phyloP scores from a whole-genome alignment of 2,329 filamentous ascomycete species.

The Ceratocystis eucalypticola region DNA sequence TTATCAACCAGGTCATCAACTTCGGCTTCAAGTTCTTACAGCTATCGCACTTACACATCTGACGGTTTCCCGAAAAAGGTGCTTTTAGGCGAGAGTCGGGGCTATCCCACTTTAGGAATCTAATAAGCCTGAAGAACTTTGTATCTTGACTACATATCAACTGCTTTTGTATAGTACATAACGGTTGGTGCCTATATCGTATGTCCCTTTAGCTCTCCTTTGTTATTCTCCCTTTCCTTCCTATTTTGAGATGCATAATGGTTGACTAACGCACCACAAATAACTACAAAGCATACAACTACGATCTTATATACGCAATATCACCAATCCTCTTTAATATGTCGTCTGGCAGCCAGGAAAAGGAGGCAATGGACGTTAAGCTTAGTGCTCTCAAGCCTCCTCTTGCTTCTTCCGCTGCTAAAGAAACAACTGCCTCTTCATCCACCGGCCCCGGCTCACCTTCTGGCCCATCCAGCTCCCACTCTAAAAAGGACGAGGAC shows the following conservation, averaged over 20 bases:
- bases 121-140: background rate
- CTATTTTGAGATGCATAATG: background rate
- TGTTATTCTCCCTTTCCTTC: background rate
- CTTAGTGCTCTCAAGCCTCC: background rate
- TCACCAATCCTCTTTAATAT: background rate
- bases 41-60: background rate
- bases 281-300: background rate
- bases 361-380: background rate
- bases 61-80: background rate
- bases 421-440: background rate
- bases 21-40: conserved; percentile 5
- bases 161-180: background rate
- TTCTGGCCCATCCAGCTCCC: conserved; percentile 7
- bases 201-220: background rate
- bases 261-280: background rate
- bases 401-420: background rate
- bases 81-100: background rate
- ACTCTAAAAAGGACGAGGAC: conserved; percentile 14
- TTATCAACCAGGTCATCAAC: background rate
- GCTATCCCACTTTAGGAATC: background rate
- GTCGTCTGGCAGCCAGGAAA: background rate
- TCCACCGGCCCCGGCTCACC: background rate
- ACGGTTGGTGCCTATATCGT: background rate
- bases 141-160: background rate
- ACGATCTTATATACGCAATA: background rate